phyloP scores from a whole-genome alignment of 805 yeast genomes.

The Wickerhamomyces tratensis region DNA sequence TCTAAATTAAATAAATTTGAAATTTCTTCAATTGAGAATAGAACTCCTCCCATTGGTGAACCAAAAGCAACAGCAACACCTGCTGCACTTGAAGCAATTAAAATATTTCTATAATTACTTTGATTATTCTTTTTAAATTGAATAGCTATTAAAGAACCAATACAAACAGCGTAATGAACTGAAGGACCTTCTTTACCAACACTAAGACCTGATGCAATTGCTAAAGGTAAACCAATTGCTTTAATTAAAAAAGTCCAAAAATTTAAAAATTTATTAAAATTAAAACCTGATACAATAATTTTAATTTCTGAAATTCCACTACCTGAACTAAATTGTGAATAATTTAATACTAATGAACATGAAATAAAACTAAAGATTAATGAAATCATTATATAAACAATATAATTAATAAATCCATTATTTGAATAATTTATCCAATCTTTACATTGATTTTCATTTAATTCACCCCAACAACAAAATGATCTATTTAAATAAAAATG shows the following conservation, averaged over 20 bases:
- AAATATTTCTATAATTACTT: constrained; percentile 13
- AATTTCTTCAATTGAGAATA: constrained; percentile 89
- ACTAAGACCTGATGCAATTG: constrained; percentile 87
- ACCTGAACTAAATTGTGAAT: constrained; percentile 92
- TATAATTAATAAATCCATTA: constrained; percentile 35
- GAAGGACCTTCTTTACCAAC: constrained; percentile 98
- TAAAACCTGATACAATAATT: constrained; percentile 87
- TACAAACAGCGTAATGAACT: constrained; percentile 96
- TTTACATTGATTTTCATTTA: constrained; percentile 36
- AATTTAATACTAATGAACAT: constrained; percentile 55
- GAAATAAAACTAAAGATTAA: constrained; percentile 53
- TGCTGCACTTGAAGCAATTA: constrained; percentile 91
- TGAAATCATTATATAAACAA: constrained; percentile 50
- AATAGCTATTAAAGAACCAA: constrained; percentile 61
- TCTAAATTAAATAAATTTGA: constrained; percentile 62
- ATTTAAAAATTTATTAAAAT: constrained; percentile 66
- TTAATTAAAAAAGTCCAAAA: constrained; percentile 67
- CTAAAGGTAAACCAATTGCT: constrained; percentile 73
- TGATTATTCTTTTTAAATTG: constrained; percentile 26
- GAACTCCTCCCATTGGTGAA: constrained; percentile 92
- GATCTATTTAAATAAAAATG: constrained; percentile 61
- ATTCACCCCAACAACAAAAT: constrained; percentile 75
- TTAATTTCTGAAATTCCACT: constrained; percentile 97
- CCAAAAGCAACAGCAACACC: constrained; percentile 99
- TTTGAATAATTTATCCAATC: constrained; percentile 66